Evolutionary conservation across 768 basidiomycete genomes (phyloP).

Genomic region (Boletus bicolor): DNA sequence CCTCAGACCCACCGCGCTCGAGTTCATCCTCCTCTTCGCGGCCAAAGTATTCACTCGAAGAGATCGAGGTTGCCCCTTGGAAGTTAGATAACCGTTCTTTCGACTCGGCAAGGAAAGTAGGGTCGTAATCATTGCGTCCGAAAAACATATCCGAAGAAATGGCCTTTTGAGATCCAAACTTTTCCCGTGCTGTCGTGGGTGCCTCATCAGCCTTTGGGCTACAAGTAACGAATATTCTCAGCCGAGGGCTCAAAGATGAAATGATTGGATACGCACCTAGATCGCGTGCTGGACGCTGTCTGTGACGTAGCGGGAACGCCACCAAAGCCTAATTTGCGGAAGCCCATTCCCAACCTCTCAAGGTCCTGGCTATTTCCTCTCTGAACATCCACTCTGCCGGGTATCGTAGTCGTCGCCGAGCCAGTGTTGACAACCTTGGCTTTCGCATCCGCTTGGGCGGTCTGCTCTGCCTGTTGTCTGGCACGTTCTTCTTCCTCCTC

Average conservation of each 20-base stretch:
- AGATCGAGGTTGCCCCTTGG: constrained; percentile 90
- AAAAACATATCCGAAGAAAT: constrained; percentile 99
- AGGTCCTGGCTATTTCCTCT: constrained; percentile 48
- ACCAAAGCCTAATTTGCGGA: constrained; percentile 82
- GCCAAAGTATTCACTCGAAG: constrained; percentile 95
- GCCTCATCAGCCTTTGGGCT: constrained; percentile 48
- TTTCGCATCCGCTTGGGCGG: constrained; percentile 29
- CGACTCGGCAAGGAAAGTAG: constrained; percentile 66
- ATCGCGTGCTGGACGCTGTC: constrained; percentile 46
- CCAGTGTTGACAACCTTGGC: constrained; percentile 27
- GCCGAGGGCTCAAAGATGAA: not conserved
- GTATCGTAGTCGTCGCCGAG: constrained; percentile 23
- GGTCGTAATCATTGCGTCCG: constrained; percentile 84
- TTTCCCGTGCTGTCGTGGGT: constrained; percentile 80
- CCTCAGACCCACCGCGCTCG: constrained; percentile 46
- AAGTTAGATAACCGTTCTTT: constrained; percentile 79
- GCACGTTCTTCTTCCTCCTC: constrained; percentile 83
- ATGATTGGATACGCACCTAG: constrained; percentile 30
- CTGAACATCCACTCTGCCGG: constrained; percentile 31
- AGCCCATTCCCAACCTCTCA: constrained; percentile 62
- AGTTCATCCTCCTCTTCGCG: constrained; percentile 71
- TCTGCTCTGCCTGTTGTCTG: constrained; percentile 56
- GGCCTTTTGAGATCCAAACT: constrained; percentile 89
- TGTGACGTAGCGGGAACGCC: constrained; percentile 65
- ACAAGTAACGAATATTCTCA: not conserved